Evolutionary conservation across 1,139 yeast species (phyloP), one percentile per base, ranked within the genome.

Genomic region (Magnusiomyces clavatus): DNA sequence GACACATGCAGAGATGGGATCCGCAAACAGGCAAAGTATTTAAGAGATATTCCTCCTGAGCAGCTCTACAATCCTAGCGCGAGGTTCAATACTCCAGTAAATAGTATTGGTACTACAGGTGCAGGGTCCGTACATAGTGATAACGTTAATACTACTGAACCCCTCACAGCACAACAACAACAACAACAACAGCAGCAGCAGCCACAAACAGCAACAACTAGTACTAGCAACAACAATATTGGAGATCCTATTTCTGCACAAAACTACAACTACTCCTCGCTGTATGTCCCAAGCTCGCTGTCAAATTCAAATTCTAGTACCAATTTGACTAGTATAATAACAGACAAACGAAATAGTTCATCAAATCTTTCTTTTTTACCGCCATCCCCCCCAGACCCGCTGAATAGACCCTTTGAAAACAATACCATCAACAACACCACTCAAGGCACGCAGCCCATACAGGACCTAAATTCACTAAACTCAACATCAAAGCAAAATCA

Each of bases 1-100:
- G 74, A 69, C 17, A 73, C 84, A 1, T 89, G 97, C 68, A 80
- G 81, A 47, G 96, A 89, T 71, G 96, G 96, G 2, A 92, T 92
- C 1, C 71, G 97, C 51, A 89, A 89, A 69, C 74, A 79, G 57
- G 87, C 88, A 66, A 89, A 89, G 65, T 89, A 89, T 60, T 66
- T 89, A 51, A 75, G 55, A 38, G 66, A 52, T 34, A 41, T 47
- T 2, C 55, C 55, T 24, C 35, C 38, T 11, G 38, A 43, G 8
- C 14, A 43, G 3, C 37, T 24, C 16, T 37, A 37, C 10, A 37
- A 37, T 13, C 31, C 31, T 5, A 24, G 8, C 4, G 31, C 31
- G 31, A 24, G 31, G 8, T 4, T 24, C 20, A n/a, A n/a, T 39
- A 16, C 42, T n/a, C 20, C 42, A 16, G 42, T 16, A 20, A 39